Evolutionary conservation across 306 rosid species (phyloP).

Genomic region (Glycyrrhiza uralensis): DNA sequence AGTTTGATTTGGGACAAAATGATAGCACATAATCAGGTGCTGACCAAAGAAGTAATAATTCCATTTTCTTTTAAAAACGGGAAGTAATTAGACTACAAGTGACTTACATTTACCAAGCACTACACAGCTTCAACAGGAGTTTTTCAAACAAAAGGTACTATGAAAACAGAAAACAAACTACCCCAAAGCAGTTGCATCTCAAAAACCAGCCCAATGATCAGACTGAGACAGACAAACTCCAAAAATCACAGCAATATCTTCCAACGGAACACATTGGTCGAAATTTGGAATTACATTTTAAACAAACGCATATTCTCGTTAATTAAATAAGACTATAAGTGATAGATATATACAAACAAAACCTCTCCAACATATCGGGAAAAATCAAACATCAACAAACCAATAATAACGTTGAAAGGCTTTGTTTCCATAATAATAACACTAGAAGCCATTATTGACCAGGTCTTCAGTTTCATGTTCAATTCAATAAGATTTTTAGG

Average conservation of each 20-base stretch:
- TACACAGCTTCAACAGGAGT: neutral
- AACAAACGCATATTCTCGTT: neutral
- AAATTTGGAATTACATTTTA: neutral
- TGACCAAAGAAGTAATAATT: neutral
- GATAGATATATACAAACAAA: neutral
- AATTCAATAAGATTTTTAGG: conserved; percentile 5
- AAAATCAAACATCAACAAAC: conserved; percentile 4
- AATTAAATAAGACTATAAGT: neutral
- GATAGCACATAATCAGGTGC: neutral
- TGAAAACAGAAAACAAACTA: neutral
- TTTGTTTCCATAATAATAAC: neutral
- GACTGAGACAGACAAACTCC: neutral
- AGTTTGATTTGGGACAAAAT: neutral
- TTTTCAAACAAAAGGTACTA: neutral
- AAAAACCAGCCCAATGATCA: neutral
- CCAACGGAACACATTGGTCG: neutral
- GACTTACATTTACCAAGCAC: neutral
- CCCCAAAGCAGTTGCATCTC: neutral
- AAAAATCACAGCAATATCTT: conserved; percentile 2
- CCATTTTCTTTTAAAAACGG: neutral
- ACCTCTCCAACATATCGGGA: neutral
- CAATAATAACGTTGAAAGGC: neutral
- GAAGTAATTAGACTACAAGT: neutral
- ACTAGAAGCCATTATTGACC: neutral
- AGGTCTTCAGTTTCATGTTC: neutral